A percentile compares a stretch with the other conserved stretches of the same genome.
phyloP scores from a whole-genome alignment of 495 filamentous ascomycete species.

The Penicillium antarcticum region DNA sequence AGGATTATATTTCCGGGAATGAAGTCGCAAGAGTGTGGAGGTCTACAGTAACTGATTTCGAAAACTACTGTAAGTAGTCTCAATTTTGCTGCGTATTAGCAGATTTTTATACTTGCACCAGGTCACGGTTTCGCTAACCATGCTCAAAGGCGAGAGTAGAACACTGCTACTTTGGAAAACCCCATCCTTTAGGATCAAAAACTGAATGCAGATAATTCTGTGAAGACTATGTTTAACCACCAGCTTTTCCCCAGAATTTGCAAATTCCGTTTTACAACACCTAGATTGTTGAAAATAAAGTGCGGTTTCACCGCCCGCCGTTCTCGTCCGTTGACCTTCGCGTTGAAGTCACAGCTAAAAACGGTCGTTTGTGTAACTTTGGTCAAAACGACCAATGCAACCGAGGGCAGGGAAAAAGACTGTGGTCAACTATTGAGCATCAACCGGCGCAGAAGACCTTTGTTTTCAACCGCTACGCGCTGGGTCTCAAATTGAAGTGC shows the following conservation, averaged over 20 bases:
- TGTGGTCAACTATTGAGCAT: neutral
- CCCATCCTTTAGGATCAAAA: neutral
- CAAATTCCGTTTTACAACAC: neutral
- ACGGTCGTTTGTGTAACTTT: neutral
- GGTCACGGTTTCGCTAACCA: no score
- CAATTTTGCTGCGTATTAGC: no score
- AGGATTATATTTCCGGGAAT: no score
- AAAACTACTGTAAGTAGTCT: no score
- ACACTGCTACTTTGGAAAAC: no score
- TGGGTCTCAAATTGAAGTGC: no score
- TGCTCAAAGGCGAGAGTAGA: no score
- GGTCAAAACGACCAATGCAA: neutral
- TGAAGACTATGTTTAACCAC: conserved; percentile 1
- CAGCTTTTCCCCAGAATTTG: neutral
- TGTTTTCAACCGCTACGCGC: neutral
- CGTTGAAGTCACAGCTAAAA: neutral
- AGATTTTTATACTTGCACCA: no score
- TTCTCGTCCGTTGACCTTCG: neutral
- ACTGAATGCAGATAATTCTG: neutral
- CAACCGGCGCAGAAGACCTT: neutral
- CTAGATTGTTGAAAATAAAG: neutral
- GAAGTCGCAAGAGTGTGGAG: no score
- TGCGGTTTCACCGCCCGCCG: neutral
- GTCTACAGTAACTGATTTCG: no score
- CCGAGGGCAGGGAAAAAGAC: neutral